phyloP scores from a whole-genome alignment of 805 yeast genomes.

The Ogataea angusta region DNA sequence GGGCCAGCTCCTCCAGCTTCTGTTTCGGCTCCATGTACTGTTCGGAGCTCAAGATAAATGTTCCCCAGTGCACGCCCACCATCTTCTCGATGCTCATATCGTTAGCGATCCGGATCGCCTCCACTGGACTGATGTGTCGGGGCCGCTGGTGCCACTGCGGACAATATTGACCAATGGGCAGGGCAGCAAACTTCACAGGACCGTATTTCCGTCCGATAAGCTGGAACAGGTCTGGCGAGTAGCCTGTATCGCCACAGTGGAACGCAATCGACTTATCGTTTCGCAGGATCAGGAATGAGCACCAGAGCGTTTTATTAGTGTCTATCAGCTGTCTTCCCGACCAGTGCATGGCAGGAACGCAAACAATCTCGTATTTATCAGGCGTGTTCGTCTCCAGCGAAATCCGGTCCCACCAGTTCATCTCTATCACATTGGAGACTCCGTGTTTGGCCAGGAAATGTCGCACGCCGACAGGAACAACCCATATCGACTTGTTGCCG shows the following conservation, averaged over 20 bases:
- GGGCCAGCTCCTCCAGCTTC: slow-evolving; percentile 50
- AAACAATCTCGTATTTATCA: slow-evolving; percentile 71
- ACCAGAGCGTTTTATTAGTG: slow-evolving; percentile 82
- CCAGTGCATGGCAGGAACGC: slow-evolving; percentile 98
- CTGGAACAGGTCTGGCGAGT: slow-evolving; percentile 66
- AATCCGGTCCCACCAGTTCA: slow-evolving; percentile 90
- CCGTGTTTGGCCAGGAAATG: slow-evolving; percentile 57
- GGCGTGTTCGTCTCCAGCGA: slow-evolving; percentile 34
- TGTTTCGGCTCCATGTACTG: slow-evolving; percentile 80
- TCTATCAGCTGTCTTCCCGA: slow-evolving; percentile 82
- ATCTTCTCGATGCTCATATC: slow-evolving; percentile 60
- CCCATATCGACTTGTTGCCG: slow-evolving; percentile 71
- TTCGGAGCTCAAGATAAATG: slow-evolving; percentile 86
- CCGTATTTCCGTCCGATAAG: slow-evolving; percentile 66
- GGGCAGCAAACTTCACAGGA: slow-evolving; percentile 59
- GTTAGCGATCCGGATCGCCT: slow-evolving; percentile 63
- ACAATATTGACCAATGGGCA: slow-evolving; percentile 94
- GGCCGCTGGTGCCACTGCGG: slow-evolving; percentile 94
- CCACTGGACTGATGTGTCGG: slow-evolving; percentile 81
- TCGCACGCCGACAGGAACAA: slow-evolving; percentile 81
- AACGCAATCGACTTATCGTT: slow-evolving; percentile 70
- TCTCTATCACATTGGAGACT: slow-evolving; percentile 60
- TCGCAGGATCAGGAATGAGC: slow-evolving; percentile 71
- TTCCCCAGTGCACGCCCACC: slow-evolving; percentile 96
- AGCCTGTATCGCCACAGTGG: slow-evolving; percentile 97